Percentiles rank a stretch among this genome's conserved stretches.
Conservation (phyloP, 306 rosid species). For the Fragaria ananassa region DNA sequence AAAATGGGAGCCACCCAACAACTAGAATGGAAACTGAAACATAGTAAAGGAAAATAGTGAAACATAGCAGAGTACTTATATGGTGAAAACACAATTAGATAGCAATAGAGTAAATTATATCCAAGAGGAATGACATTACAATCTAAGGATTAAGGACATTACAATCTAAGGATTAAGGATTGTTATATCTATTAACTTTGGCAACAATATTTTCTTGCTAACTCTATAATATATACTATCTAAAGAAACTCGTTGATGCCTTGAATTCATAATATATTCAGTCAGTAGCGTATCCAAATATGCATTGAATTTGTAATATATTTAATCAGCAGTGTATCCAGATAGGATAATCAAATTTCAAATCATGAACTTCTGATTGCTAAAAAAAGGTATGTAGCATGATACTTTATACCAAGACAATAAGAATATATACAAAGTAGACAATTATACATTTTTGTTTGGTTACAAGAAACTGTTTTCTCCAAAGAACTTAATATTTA, state of each 20-base stretch:
- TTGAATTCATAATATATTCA: neutral
- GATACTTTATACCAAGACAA: neutral
- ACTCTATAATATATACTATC: neutral
- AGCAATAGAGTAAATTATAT: neutral
- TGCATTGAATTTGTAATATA: neutral
- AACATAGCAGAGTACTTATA: neutral
- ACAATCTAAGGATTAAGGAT: neutral
- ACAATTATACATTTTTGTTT: neutral
- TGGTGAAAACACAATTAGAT: neutral
- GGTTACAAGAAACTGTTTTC: neutral
- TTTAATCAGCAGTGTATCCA: neutral
- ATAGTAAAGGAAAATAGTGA: neutral
- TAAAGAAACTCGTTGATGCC: neutral
- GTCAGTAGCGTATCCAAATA: neutral
- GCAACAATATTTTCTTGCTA: neutral
- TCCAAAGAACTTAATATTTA: neutral
- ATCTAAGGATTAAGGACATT: neutral
- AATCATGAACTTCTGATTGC: neutral
- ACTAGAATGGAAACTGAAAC: neutral
- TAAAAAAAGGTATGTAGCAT: neutral
- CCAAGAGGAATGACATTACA: neutral
- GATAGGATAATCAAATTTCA: conserved; percentile 1
- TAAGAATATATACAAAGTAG: neutral
- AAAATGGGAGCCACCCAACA: neutral
- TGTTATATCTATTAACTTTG: neutral